Conservation (phyloP, 805 yeast genomes). For the Spathaspora hagerdaliae region DNA sequence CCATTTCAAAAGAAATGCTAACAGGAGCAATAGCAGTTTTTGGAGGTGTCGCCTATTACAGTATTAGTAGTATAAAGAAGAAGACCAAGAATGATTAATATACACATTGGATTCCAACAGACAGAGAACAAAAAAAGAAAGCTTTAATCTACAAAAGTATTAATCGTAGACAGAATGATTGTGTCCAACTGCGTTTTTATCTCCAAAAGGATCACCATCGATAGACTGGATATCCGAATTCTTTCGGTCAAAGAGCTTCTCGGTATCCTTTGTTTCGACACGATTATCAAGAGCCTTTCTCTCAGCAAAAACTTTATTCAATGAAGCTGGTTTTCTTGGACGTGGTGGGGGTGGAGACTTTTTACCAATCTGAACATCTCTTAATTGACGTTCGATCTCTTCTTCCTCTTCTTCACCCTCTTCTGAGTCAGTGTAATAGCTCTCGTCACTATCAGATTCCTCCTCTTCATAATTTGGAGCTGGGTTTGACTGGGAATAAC, state of each 20-base stretch:
- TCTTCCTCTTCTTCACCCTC: constrained; percentile 15
- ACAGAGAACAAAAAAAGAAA: neutral
- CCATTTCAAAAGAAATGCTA: constrained; percentile 31
- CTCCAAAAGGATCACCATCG: constrained; percentile 39
- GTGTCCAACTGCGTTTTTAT: constrained; percentile 18
- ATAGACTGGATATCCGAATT: constrained; percentile 16
- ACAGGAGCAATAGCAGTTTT: constrained; percentile 52
- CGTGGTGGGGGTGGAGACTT: constrained; percentile 25
- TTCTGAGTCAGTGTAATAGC: constrained; percentile 27
- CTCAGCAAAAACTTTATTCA: neutral
- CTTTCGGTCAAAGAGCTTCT: constrained; percentile 9
- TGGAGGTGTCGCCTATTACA: constrained; percentile 41
- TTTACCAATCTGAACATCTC: constrained; percentile 8
- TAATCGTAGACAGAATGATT: constrained; percentile 14
- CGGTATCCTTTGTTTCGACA: neutral
- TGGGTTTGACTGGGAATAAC: constrained; percentile 34
- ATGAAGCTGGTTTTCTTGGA: constrained; percentile 18
- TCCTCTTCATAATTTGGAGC: constrained; percentile 30
- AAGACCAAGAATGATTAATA: constrained; percentile 7
- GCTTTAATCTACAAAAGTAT: neutral
- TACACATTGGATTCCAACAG: neutral
- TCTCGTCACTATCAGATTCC: constrained; percentile 22
- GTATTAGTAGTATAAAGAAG: constrained; percentile 1
- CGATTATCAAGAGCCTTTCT: too few relatives aligned
- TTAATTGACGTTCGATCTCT: constrained; percentile 7